Conservation (phyloP, 2,329 filamentous ascomycete genomes). For the Juglanconis oblonga region DNA sequence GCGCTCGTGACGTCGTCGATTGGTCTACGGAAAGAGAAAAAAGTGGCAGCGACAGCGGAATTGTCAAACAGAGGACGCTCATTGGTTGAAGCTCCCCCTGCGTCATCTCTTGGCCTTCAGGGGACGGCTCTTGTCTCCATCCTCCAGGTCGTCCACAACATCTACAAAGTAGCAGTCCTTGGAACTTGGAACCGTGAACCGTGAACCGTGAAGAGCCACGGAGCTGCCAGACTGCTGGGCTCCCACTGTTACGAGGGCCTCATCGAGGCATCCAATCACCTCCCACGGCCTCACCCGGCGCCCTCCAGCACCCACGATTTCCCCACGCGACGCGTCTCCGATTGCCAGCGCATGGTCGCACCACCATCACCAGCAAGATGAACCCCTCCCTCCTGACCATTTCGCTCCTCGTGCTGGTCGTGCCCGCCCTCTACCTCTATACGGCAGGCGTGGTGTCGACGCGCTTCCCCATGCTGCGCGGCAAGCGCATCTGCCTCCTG, state of each 20-base stretch:
- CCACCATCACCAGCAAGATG: constrained; percentile 20
- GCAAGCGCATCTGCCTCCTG: constrained; percentile 82
- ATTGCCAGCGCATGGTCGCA: not conserved
- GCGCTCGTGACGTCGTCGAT: not conserved
- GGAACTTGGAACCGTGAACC: too few relatives aligned
- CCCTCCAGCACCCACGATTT: not conserved
- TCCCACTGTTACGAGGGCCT: too few relatives aligned
- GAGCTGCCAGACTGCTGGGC: too few relatives aligned
- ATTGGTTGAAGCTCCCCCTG: not conserved
- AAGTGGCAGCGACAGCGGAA: not conserved
- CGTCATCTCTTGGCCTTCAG: too few relatives aligned
- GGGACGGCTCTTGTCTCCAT: too few relatives aligned
- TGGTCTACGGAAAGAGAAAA: not conserved
- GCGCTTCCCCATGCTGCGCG: constrained; percentile 64
- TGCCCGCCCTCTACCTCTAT: constrained; percentile 52
- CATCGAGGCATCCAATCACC: not conserved
- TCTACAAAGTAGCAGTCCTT: too few relatives aligned
- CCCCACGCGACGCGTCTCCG: not conserved
- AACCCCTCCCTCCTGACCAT: constrained; percentile 24
- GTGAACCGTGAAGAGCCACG: too few relatives aligned
- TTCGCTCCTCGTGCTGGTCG: constrained; percentile 35
- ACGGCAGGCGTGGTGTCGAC: constrained; percentile 43
- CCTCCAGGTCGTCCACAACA: too few relatives aligned
- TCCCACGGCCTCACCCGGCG: not conserved
- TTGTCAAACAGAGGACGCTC: not conserved